phyloP scores from a whole-genome alignment of 176 grass and related monocot genomes.

The Cenchrus americanus region DNA sequence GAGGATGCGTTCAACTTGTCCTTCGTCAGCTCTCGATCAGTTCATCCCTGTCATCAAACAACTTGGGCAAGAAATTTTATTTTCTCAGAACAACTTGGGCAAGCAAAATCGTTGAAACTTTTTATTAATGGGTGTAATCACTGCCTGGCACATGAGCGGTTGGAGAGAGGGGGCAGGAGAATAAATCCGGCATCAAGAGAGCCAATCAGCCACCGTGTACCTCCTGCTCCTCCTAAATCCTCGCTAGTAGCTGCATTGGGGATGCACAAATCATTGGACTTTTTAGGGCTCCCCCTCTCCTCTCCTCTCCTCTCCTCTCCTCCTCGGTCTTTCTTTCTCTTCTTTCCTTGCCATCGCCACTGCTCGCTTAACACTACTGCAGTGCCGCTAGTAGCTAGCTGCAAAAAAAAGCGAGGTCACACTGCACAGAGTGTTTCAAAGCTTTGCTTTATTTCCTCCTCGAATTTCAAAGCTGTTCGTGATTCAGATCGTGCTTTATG shows the following conservation, averaged over 20 bases:
- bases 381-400: background rate
- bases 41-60: too few species aligned
- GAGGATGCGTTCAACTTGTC: too few species aligned
- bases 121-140: conserved; percentile 27
- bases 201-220: conserved; percentile 18
- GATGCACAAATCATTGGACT: conserved; percentile 47
- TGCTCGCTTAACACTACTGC: background rate
- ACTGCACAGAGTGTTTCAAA: background rate
- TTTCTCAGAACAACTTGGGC: too few species aligned
- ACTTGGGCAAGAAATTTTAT: too few species aligned
- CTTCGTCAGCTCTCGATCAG: too few species aligned
- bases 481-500: background rate
- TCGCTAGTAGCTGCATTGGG: background rate
- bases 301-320: background rate
- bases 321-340: background rate
- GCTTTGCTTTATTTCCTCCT: background rate
- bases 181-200: conserved; percentile 6
- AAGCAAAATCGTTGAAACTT: too few species aligned
- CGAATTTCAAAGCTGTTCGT: conserved; percentile 33
- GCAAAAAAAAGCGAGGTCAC: background rate
- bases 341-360: conserved; percentile 11
- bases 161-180: background rate
- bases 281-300: conserved; percentile 12
- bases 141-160: conserved; percentile 16
- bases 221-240: background rate